Evolutionary conservation across 768 basidiomycete genomes (phyloP).

Genomic region (Lepiota brunneoincarnata): DNA sequence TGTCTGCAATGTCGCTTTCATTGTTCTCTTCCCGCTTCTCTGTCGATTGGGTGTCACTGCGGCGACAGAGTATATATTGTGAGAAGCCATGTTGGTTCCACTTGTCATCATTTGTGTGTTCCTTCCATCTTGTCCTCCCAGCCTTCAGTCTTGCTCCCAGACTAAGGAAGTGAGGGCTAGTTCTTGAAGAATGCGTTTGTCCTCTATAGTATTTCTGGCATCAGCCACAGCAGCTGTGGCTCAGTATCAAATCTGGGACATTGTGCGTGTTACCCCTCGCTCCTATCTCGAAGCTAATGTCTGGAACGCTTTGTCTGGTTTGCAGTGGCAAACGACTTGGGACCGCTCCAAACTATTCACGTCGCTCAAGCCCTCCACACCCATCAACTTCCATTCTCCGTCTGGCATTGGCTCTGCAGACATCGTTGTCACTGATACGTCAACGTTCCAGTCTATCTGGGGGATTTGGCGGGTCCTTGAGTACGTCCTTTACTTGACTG

Average conservation of each 20-base stretch:
- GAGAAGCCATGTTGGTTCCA: not conserved
- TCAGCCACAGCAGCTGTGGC: constrained; percentile 16
- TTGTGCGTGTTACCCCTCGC: constrained; percentile 31
- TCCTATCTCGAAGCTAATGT: constrained; percentile 5
- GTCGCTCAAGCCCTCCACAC: constrained; percentile 35
- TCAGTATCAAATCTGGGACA: constrained; percentile 50
- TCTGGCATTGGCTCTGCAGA: constrained; percentile 50
- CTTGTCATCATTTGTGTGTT: not conserved
- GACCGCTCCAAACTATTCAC: constrained; percentile 46
- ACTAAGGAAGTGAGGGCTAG: too few relatives aligned
- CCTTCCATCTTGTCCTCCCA: too few relatives aligned
- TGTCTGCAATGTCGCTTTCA: not conserved
- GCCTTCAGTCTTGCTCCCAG: too few relatives aligned
- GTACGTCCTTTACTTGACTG: constrained; percentile 28
- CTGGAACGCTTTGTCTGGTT: not conserved
- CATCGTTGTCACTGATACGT: constrained; percentile 52
- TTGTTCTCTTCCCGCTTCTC: not conserved
- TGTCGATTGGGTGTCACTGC: not conserved
- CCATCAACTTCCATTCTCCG: constrained; percentile 50
- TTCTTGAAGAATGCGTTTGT: not conserved
- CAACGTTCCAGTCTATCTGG: constrained; percentile 52
- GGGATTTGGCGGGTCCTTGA: constrained; percentile 66
- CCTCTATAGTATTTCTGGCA: not conserved
- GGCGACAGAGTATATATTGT: not conserved
- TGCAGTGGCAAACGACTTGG: constrained; percentile 56